Evolutionary conservation across 2,329 filamentous ascomycete genomes (phyloP).

Genomic region (Colletotrichum salicis): DNA sequence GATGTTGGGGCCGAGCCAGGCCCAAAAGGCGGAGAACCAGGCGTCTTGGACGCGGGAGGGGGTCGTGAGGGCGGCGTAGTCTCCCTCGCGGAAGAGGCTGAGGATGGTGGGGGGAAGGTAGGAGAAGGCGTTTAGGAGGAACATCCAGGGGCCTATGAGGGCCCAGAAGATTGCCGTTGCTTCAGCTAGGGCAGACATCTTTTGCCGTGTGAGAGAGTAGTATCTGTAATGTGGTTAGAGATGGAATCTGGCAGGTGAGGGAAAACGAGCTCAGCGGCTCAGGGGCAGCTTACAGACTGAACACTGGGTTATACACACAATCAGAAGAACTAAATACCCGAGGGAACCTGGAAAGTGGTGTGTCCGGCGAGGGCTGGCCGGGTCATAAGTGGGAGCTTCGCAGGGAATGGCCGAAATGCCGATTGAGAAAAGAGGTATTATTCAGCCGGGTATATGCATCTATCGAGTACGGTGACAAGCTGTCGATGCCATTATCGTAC

Average conservation of each 20-base stretch:
- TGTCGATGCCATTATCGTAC: conserved; percentile 22
- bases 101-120: conserved; percentile 64
- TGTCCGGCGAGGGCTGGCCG: background rate
- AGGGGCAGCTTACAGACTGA: too few relatives aligned
- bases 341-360: background rate
- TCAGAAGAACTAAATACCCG: background rate
- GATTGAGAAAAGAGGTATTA: conserved; percentile 2
- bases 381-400: conserved; percentile 18
- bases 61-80: conserved; percentile 53
- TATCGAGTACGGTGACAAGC: background rate
- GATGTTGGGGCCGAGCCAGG: conserved; percentile 60
- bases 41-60: conserved; percentile 53
- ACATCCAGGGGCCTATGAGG: conserved; percentile 61
- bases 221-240: background rate
- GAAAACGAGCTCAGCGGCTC: background rate
- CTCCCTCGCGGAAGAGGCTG: conserved; percentile 49
- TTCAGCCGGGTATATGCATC: conserved; percentile 4
- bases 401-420: background rate
- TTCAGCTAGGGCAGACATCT: conserved; percentile 41
- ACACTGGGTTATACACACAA: background rate
- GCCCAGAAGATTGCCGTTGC: conserved; percentile 39
- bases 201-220: background rate
- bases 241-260: background rate
- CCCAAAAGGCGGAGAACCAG: conserved; percentile 74
- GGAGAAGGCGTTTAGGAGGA: conserved; percentile 59